Conservation (phyloP, 2,329 filamentous ascomycete genomes). For the Fusarium globosum region DNA sequence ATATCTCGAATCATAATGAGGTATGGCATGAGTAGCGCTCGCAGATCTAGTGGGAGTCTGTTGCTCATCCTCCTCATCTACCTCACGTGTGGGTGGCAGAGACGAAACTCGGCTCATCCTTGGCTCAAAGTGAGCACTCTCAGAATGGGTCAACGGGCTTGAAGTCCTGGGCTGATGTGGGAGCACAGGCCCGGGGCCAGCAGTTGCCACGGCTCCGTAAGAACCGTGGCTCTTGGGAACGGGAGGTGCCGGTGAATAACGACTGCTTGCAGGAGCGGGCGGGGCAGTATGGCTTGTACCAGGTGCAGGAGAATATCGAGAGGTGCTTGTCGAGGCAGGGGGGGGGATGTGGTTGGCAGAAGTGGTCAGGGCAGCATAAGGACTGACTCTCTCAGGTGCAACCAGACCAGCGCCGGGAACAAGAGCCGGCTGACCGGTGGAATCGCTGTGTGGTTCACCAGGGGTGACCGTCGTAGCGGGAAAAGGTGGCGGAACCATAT, state of each 20-base stretch:
- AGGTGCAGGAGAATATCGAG: slow-evolving; percentile 72
- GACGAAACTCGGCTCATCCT: slow-evolving; percentile 66
- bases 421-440: slow-evolving; percentile 15
- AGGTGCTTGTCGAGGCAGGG: slow-evolving; percentile 49
- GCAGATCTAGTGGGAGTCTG: slow-evolving; percentile 40
- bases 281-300: slow-evolving; percentile 42
- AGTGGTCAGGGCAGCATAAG: slow-evolving; percentile 62
- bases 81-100: slow-evolving; percentile 70
- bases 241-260: slow-evolving; percentile 65
- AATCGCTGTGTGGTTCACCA: slow-evolving; percentile 20
- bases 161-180: slow-evolving; percentile 73
- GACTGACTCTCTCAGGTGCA: slow-evolving; percentile 63
- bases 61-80: slow-evolving; percentile 66
- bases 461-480: slow-evolving; percentile 19
- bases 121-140: slow-evolving; percentile 67
- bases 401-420: slow-evolving; percentile 56
- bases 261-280: slow-evolving; percentile 56
- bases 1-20: slow-evolving; percentile 51
- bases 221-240: slow-evolving; percentile 57
- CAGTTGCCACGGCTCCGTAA: slow-evolving; percentile 49
- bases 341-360: slow-evolving; percentile 48
- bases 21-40: slow-evolving; percentile 42
- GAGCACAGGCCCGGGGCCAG: slow-evolving; percentile 59
- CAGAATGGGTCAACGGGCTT: slow-evolving; percentile 73
- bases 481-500: slow-evolving; percentile 36